phyloP scores from a whole-genome alignment of 2,329 filamentous ascomycete species.

The Teratosphaeria pseudoeucalypti region DNA sequence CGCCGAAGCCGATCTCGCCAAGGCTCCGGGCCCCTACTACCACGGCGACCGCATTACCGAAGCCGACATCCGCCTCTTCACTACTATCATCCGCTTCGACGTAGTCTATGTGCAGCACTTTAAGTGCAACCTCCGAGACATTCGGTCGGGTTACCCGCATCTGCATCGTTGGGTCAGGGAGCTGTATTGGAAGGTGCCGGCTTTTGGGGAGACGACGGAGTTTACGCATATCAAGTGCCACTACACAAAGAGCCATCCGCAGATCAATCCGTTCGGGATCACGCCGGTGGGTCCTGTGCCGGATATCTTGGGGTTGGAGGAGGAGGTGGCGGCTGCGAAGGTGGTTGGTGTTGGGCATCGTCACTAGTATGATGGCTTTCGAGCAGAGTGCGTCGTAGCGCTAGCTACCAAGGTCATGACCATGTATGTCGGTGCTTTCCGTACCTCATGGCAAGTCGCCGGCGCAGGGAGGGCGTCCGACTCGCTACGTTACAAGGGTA shows the following conservation, averaged over 20 bases:
- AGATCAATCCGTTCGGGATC: constrained; percentile 59
- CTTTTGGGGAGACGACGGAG: constrained; percentile 74
- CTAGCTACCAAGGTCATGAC: too few species aligned
- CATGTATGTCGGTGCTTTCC: too few species aligned
- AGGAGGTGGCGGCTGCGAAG: constrained; percentile 57
- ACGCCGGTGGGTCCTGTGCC: constrained; percentile 78
- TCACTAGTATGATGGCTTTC: too few species aligned
- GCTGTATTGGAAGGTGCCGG: constrained; percentile 72
- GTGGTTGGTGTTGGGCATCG: constrained; percentile 4
- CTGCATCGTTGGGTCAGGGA: constrained; percentile 73
- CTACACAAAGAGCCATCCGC: constrained; percentile 55
- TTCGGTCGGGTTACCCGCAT: constrained; percentile 70
- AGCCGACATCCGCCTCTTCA: constrained; percentile 42
- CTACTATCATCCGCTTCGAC: constrained; percentile 54
- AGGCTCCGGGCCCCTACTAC: constrained; percentile 36
- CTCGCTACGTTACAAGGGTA: too few species aligned
- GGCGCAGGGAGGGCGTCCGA: too few species aligned
- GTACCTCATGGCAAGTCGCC: too few species aligned
- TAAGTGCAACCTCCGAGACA: constrained; percentile 76
- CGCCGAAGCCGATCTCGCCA: constrained; percentile 33
- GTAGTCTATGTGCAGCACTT: constrained; percentile 49
- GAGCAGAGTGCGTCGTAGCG: too few species aligned
- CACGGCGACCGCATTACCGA: constrained; percentile 38
- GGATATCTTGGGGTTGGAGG: constrained; percentile 64
- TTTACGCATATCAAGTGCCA: constrained; percentile 91